phyloP scores from a whole-genome alignment of 257 asterid genomes.

The Plantago major region DNA sequence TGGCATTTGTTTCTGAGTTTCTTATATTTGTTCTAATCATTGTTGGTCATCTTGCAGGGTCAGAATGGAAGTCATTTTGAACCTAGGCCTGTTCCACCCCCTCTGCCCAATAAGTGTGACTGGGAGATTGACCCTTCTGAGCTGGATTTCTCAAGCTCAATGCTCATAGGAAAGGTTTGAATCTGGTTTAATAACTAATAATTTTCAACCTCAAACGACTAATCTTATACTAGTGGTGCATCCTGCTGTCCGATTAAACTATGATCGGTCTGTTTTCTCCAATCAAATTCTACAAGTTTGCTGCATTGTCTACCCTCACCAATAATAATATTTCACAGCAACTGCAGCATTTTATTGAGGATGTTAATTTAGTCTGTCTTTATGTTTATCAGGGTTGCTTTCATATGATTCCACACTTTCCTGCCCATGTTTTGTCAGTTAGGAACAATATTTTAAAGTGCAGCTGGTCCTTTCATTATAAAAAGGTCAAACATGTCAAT shows the following conservation, averaged over 20 bases:
- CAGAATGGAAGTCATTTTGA: slow-evolving; percentile 97
- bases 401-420: too few species aligned
- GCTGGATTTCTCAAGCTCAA: slow-evolving; percentile 75
- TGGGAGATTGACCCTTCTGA: slow-evolving; percentile 96
- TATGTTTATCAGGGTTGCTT: background rate
- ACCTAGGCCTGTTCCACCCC: slow-evolving; percentile 87
- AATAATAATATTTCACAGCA: slow-evolving; percentile 2
- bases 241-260: slow-evolving; percentile 7
- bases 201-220: slow-evolving; percentile 9
- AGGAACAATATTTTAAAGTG: too few species aligned
- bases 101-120: slow-evolving; percentile 92
- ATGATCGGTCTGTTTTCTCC: background rate
- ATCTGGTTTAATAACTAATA: slow-evolving; percentile 6
- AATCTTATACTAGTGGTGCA: slow-evolving; percentile 7
- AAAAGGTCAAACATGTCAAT: too few species aligned
- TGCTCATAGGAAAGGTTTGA: slow-evolving; percentile 79
- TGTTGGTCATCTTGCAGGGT: slow-evolving; percentile 54
- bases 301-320: background rate
- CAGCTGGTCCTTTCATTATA: too few species aligned
- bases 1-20: background rate
- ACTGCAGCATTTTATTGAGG: background rate
- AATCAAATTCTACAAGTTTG: too few species aligned
- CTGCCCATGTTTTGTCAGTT: too few species aligned
- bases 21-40: background rate
- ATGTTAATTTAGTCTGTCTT: background rate